Base-by-base conservation (phyloP, 257 asterid species). In the Orobanche coerulescens region DNA sequence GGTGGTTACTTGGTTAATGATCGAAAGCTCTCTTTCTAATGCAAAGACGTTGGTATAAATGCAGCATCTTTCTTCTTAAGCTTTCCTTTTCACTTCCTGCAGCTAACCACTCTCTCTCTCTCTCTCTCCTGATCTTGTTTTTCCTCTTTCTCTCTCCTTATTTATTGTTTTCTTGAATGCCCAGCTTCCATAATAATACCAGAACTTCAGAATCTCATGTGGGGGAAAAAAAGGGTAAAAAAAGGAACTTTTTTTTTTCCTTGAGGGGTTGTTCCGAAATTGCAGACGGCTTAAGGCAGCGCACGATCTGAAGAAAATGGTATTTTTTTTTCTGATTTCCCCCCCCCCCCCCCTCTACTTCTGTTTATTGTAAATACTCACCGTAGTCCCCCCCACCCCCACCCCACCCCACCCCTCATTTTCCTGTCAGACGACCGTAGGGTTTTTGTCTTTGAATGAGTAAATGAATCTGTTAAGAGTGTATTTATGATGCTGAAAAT, bases 41-140 rank as follows among this genome's bases (percentile, higher is more conserved):
- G 90, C 86, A 66, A 77, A 75, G 82, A 94, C 87, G 88, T 81
- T 95, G 77, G 84, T 87, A 85, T 83, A 87, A 81, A 90, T 82
- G 78, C 87, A 80, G 71, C 79, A 60, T 78, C 89, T 81, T 77
- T 72, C 78, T 71, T 66, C 46, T 15, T 13, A 68, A 68, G 68
- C 72, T 73, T 73, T 80, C 82, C 72, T 78, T 74, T 71, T 72
- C 71, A 65, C 69, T 78, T 75, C 57, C 76, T 64, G 71, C 67
- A 40, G 71, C 61, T 60, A 58, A 52, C 63, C 65, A 69, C 70
- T 67, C 69, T 58, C 59, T 55, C 71, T 64, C 66, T 54, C 61
- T 61, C 70, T 28, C 59, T 66, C 54, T 30, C 30, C 61, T 67
- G 74, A 60, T 65, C 74, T 37, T 59, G 67, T 44, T 58, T 39